Conservation (phyloP, 805 yeast species). For the Metschnikowia anglica region DNA sequence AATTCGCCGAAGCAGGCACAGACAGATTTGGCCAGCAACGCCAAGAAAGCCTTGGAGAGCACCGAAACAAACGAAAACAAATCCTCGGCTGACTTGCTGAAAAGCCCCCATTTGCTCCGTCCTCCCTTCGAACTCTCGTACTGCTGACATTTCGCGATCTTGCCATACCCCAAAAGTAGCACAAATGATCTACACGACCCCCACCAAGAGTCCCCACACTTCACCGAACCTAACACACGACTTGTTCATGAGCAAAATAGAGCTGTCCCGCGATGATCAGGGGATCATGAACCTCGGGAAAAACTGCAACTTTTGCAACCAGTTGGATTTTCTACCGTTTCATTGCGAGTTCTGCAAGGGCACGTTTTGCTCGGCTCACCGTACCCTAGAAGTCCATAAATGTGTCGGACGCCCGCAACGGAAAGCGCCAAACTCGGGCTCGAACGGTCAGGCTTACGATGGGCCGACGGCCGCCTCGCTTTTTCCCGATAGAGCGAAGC, state of each 20-base stretch:
- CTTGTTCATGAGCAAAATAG: conserved; percentile 25
- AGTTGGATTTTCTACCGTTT: conserved; percentile 59
- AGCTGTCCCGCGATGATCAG: conserved; percentile 25
- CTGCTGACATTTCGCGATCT: not conserved
- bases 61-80: too few species aligned
- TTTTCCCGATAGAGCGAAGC: conserved; percentile 52
- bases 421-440: conserved; percentile 9
- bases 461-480: conserved; percentile 45
- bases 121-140: too few species aligned
- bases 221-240: conserved; percentile 8
- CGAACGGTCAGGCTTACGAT: conserved; percentile 13
- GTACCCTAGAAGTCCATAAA: conserved; percentile 35
- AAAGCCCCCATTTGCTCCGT: too few species aligned
- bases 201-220: not conserved
- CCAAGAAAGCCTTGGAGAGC: too few species aligned
- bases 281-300: conserved; percentile 57
- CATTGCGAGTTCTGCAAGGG: conserved; percentile 48
- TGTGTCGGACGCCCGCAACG: conserved; percentile 27
- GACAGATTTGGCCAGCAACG: too few species aligned
- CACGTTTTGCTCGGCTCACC: conserved; percentile 51
- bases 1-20: too few species aligned
- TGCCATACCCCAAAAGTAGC: not conserved
- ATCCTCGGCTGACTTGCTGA: too few species aligned
- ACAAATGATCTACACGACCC: conserved; percentile 7
- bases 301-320: conserved; percentile 52